Evolutionary conservation across 1,284 basidiomycete species (phyloP).

Genomic region (Trichosporon coremiiforme): DNA sequence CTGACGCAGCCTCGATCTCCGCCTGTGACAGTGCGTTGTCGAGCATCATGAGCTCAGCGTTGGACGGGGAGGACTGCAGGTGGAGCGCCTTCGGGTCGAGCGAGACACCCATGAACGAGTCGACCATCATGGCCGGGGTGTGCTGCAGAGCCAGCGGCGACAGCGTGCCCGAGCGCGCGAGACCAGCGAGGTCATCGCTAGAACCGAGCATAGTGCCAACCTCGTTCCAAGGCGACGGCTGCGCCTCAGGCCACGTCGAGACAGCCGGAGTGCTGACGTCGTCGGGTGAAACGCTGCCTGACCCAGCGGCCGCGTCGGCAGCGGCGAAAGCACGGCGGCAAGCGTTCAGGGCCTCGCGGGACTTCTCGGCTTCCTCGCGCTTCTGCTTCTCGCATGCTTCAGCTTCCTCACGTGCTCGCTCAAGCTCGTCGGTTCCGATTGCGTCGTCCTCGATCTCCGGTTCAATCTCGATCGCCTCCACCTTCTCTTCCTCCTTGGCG

Average conservation of each 20-base stretch:
- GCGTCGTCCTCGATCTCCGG: conserved; percentile 29
- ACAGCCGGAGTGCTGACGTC: conserved; percentile 17
- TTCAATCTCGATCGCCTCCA: conserved; percentile 23
- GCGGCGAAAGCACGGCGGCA: conserved; percentile 37
- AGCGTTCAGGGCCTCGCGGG: conserved; percentile 41
- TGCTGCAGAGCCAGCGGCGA: conserved; percentile 44
- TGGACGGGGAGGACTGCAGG: conserved; percentile 25
- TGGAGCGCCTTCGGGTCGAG: conserved; percentile 36
- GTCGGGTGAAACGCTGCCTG: conserved; percentile 24
- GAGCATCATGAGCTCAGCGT: conserved; percentile 33
- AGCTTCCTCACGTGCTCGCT: conserved; percentile 46
- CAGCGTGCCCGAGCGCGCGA: conserved; percentile 23
- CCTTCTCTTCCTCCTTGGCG: conserved; percentile 21
- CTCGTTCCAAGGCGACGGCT: conserved; percentile 29
- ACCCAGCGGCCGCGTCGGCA: conserved; percentile 25
- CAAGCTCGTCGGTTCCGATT: conserved; percentile 50
- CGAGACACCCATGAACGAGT: conserved; percentile 12
- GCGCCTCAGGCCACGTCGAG: conserved; percentile 13
- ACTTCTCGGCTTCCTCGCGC: conserved; percentile 43
- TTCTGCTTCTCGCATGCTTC: conserved; percentile 44
- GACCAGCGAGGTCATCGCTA: not conserved
- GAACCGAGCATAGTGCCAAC: conserved; percentile 1
- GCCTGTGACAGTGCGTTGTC: conserved; percentile 38
- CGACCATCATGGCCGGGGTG: conserved; percentile 16
- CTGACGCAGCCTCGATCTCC: conserved; percentile 35